These are phyloP conservation scores for Sugiyamaella neomexicana DNA, from an alignment of 1,139 yeast species.

Conservation along the genomic window DNA sequence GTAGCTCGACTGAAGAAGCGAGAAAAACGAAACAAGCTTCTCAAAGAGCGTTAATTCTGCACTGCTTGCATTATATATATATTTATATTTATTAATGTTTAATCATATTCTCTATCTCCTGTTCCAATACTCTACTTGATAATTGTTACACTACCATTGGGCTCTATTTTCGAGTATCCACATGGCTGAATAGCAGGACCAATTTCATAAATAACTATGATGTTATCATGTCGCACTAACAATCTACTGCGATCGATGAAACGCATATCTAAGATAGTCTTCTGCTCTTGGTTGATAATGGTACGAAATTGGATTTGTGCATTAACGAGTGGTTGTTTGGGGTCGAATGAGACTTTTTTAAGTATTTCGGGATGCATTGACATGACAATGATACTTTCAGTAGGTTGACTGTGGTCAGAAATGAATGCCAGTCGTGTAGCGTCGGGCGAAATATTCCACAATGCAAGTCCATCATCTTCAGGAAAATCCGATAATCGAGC, in stretches of 20 bases:
- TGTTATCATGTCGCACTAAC: conserved; percentile 11
- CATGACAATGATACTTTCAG: background rate
- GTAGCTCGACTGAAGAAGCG: conserved; percentile 44
- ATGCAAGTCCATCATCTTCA: background rate
- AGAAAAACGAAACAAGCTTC: conserved; percentile 47
- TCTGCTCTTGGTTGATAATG: conserved; percentile 10
- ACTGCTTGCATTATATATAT: background rate
- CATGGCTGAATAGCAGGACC: background rate
- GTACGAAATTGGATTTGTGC: conserved; percentile 6
- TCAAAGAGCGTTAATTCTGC: conserved; percentile 41
- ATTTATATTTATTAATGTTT: conserved; percentile 1
- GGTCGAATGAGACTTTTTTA: background rate
- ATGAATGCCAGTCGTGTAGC: conserved; percentile 14
- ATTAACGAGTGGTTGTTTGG: background rate
- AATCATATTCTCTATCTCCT: no score
- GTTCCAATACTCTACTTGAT: no score
- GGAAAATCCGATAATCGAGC: background rate
- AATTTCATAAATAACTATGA: conserved; percentile 14
- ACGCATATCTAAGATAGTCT: conserved; percentile 3
- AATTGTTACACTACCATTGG: conserved; percentile 15
- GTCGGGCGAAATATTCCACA: conserved; percentile 12
- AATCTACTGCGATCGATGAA: conserved; percentile 17
- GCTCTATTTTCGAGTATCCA: conserved; percentile 13
- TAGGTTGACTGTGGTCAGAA: background rate
- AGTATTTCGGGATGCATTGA: background rate